Conservation (phyloP, 495 filamentous ascomycete genomes). For the Aspergillus wentii region DNA sequence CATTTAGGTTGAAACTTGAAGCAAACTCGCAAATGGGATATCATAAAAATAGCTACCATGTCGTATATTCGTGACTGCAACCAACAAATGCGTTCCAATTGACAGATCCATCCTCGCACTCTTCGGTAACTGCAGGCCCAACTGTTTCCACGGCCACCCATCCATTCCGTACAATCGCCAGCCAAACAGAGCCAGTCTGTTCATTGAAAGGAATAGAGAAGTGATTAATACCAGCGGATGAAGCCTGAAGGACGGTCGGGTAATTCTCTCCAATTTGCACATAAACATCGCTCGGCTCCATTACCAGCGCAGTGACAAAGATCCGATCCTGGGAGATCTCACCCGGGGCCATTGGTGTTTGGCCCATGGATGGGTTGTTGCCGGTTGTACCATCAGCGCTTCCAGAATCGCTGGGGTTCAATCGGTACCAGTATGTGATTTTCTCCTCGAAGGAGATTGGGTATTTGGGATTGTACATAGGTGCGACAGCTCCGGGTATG, state of each 20-base stretch:
- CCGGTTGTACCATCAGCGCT: constrained; percentile 33
- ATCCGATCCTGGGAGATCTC: constrained; percentile 28
- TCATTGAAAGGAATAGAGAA: constrained; percentile 47
- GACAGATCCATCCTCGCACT: constrained; percentile 44
- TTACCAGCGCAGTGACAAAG: constrained; percentile 26
- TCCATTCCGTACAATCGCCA: constrained; percentile 41
- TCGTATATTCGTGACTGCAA: constrained; percentile 23
- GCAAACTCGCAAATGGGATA: too few species aligned
- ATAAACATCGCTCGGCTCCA: constrained; percentile 31
- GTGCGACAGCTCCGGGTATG: not conserved
- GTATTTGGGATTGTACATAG: constrained; percentile 3
- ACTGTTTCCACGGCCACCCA: constrained; percentile 15
- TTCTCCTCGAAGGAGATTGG: constrained; percentile 29
- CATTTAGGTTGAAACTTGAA: too few species aligned
- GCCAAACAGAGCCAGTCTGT: constrained; percentile 44
- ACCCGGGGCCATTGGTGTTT: constrained; percentile 16
- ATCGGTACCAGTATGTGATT: constrained; percentile 62
- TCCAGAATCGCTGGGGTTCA: constrained; percentile 30
- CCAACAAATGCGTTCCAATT: constrained; percentile 47
- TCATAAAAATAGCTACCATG: too few species aligned
- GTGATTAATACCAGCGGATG: constrained; percentile 45
- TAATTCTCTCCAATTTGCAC: constrained; percentile 45
- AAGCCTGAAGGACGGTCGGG: constrained; percentile 33
- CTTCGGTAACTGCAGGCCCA: constrained; percentile 46
- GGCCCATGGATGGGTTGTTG: constrained; percentile 27